Percentiles rank a stretch among this genome's conserved stretches.
Evolutionary conservation across 139 green algal species (phyloP).

Genomic region (Micractinium sp.): DNA sequence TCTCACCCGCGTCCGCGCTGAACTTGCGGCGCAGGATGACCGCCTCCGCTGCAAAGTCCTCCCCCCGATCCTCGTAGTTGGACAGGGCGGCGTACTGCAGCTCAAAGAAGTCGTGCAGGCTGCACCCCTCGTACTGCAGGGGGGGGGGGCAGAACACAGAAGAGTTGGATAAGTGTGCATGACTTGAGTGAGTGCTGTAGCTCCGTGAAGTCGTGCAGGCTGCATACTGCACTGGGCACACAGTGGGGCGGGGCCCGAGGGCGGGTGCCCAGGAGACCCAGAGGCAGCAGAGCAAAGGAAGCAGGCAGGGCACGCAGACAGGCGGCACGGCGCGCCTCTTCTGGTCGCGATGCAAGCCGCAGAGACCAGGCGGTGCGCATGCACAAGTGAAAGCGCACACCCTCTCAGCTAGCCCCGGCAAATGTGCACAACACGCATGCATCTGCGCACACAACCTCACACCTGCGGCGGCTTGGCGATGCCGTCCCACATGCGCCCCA

Average conservation of each 20-base stretch:
- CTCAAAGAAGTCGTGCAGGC: conserved; percentile 94
- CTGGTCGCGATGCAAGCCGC: too few relatives aligned
- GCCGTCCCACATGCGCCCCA: conserved; percentile 89
- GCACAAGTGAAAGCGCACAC: background rate
- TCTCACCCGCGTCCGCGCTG: conserved; percentile 50
- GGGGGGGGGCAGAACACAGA: background rate
- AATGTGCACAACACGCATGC: background rate
- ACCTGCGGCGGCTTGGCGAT: conserved; percentile 86
- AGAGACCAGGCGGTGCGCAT: too few relatives aligned
- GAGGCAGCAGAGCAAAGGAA: too few relatives aligned
- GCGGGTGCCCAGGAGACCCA: background rate
- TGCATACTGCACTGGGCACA: conserved; percentile 67
- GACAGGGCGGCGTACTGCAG: conserved; percentile 73
- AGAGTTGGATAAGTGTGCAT: background rate
- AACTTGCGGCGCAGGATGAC: conserved; percentile 79
- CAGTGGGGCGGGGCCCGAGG: background rate
- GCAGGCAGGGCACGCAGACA: too few relatives aligned
- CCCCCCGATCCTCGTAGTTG: conserved; percentile 92
- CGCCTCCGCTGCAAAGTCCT: conserved; percentile 89
- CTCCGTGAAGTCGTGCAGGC: conserved; percentile 93
- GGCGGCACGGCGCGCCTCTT: too few relatives aligned
- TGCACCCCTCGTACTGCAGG: conserved; percentile 59
- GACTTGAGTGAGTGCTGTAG: too few relatives aligned
- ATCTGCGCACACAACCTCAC: background rate
- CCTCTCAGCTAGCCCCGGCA: too few relatives aligned